Evolutionary conservation across 352 stramenopile genomes (phyloP), one percentile per base, ranked within the genome.

Genomic region (Globisporangium camurandrum): DNA sequence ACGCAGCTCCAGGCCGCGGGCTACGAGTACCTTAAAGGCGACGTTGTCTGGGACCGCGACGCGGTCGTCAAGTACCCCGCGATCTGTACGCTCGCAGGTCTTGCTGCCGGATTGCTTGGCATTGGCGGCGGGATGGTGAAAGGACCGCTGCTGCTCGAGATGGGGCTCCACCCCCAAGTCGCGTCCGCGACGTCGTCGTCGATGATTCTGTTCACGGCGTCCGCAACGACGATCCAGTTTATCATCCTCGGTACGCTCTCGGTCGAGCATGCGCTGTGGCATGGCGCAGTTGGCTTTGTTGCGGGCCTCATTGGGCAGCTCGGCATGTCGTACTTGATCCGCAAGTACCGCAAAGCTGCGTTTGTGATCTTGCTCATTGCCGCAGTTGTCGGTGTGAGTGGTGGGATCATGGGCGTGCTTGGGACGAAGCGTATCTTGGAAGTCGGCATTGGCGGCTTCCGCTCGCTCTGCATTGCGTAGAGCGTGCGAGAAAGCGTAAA

Each of bases 161-260:
- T 96, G 73, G 86, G 87, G 1, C 62, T 96, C 31, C 51, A 94
- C 33, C 89, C 89, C 16, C 73, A 88, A 42, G 87, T 97, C 0
- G 81, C 84, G 8, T 86, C 82, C 11, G 89, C 87, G 0, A 96
- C 89, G 4, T 95, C 84, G 17, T 91, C 86, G 17, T 89, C 80
- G 1, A 97, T 97, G 89, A 95, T 97, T 58, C 62, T 97, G 7
- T 87, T 97, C 49, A 97, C 89, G 10, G 97, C 91, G 27, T 98
- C 94, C 12, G 91, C 93, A 5, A 98, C 95, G 8, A 98, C 95
- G 20, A 96, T 94, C 49, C 70, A 71, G 60, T 99, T 98, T 66
- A 86, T 97, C 49, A 86, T 98, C 16, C 87, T 98, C 51, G 95
- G 93, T 4, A 88, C 96, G 38, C 61, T 98, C 24, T 77, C 86